phyloP scores from a whole-genome alignment of 2,329 filamentous ascomycete species.

The Aspergillus hortae region DNA sequence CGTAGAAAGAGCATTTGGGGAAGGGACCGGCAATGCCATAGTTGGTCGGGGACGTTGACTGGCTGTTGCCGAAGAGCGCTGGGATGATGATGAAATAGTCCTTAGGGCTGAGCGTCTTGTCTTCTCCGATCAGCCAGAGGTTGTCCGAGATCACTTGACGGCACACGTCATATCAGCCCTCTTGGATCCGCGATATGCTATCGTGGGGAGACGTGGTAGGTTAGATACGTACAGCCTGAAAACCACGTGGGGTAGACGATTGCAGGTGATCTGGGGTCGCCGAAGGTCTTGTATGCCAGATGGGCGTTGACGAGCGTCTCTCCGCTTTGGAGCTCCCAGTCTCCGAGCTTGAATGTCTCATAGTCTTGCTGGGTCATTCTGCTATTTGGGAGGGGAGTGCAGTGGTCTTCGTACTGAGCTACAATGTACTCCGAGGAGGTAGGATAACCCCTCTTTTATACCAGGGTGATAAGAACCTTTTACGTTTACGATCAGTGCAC shows the following conservation, averaged over 20 bases:
- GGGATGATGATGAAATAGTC: constrained; percentile 67
- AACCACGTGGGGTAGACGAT: constrained; percentile 79
- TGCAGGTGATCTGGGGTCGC: constrained; percentile 58
- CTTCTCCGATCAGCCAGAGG: constrained; percentile 67
- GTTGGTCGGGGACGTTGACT: constrained; percentile 67
- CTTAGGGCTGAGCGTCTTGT: constrained; percentile 61
- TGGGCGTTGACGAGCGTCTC: constrained; percentile 60
- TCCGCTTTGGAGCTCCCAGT: constrained; percentile 65
- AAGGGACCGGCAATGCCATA: constrained; percentile 54
- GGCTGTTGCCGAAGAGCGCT: constrained; percentile 66
- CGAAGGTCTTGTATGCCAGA: constrained; percentile 75
- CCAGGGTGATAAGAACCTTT: neutral
- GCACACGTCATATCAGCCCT: neutral
- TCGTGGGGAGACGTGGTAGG: neutral
- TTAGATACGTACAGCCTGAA: constrained; percentile 50
- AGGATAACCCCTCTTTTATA: neutral
- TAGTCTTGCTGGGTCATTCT: constrained; percentile 29
- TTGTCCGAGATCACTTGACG: constrained; percentile 62
- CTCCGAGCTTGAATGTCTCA: constrained; percentile 57
- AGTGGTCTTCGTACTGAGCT: neutral
- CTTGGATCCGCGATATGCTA: constrained; percentile 10
- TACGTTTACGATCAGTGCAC: no score
- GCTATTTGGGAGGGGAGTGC: neutral
- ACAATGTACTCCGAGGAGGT: neutral
- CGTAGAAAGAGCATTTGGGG: constrained; percentile 61